phyloP scores from a whole-genome alignment of 2,329 filamentous ascomycete genomes.

The Beauveria rudraprayagi region DNA sequence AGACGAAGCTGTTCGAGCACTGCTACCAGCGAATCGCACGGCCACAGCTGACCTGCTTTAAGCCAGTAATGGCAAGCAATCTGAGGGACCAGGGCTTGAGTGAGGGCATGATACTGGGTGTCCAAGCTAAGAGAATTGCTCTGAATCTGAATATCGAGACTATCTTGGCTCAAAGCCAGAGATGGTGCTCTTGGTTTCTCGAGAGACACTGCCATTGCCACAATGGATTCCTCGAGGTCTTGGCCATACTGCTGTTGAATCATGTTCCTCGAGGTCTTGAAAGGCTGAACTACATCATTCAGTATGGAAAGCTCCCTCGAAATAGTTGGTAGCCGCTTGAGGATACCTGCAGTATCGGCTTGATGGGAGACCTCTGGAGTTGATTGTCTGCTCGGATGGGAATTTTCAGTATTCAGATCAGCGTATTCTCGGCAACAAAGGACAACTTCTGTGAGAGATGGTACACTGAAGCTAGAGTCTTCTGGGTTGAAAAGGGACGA shows the following conservation, averaged over 20 bases:
- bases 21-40: slow-evolving; percentile 31
- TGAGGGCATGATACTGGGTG: not conserved
- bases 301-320: not conserved
- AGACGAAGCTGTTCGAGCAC: slow-evolving; percentile 39
- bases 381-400: not conserved
- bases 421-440: not conserved
- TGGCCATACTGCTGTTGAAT: slow-evolving; percentile 2
- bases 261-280: not conserved
- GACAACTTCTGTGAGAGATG: not conserved
- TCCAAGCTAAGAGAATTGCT: no score
- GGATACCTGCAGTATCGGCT: not conserved
- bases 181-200: not conserved
- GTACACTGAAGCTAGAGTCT: not conserved
- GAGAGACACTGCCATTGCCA: not conserved
- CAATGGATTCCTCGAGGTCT: slow-evolving; percentile 1
- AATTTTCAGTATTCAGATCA: not conserved
- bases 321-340: not conserved
- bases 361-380: not conserved
- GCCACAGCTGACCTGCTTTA: slow-evolving; percentile 34
- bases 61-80: slow-evolving; percentile 29
- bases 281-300: not conserved
- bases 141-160: not conserved
- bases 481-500: not conserved
- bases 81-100: not conserved
- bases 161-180: not conserved